A percentile compares a stretch with the other conserved stretches of the same genome.
phyloP scores from a whole-genome alignment of 2,329 filamentous ascomycete species.

The Claviceps cyperi region DNA sequence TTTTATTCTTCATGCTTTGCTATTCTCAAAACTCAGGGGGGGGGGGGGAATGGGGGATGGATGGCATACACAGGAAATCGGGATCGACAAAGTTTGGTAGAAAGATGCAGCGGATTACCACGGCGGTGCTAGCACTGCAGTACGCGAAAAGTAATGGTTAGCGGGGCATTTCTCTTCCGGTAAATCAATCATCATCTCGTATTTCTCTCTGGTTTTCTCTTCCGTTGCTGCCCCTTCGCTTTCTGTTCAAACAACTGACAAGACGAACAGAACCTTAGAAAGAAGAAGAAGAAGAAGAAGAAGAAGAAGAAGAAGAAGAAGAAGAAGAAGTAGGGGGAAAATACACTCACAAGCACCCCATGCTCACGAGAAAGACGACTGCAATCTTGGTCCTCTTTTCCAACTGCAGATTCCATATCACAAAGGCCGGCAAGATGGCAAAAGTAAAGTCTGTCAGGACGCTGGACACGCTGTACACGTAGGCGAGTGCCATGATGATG shows the following conservation, averaged over 20 bases:
- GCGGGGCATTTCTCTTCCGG: background rate
- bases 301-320: no score
- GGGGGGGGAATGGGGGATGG: background rate
- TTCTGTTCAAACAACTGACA: no score
- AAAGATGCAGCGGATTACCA: constrained; percentile 26
- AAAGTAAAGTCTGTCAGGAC: constrained; percentile 36
- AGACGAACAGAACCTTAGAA: background rate
- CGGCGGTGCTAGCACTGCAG: constrained; percentile 24
- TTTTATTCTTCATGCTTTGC: constrained; percentile 1
- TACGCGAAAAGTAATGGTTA: background rate
- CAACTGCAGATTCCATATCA: constrained; percentile 43
- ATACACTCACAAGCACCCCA: constrained; percentile 36
- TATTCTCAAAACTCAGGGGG: background rate
- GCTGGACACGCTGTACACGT: constrained; percentile 35
- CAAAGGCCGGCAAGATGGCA: constrained; percentile 35
- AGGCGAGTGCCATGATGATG: constrained; percentile 36
- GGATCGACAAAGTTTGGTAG: constrained; percentile 22
- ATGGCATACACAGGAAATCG: constrained; percentile 28
- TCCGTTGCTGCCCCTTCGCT: no score
- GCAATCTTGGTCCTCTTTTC: constrained; percentile 31
- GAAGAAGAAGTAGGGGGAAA: no score
- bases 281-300: background rate
- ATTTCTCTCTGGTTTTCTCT: background rate
- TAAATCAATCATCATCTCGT: background rate
- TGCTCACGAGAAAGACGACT: constrained; percentile 35